Percentiles rank a stretch among this genome's conserved stretches.
Conservation (phyloP, 192 early-diverging fungal species). For the Entomortierella beljakovae region DNA sequence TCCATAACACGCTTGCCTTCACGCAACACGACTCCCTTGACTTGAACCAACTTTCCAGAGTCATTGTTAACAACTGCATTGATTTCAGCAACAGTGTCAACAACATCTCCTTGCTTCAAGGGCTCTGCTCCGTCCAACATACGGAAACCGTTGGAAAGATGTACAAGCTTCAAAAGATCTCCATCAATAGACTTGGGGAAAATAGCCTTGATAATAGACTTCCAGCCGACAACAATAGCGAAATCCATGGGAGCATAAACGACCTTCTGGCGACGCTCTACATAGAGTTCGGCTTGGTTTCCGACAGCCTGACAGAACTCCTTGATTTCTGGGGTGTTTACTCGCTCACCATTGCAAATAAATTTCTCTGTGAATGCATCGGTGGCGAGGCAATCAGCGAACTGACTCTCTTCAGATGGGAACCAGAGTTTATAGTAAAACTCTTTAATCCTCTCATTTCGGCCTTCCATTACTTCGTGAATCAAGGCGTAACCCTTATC, state of each 20-base stretch:
- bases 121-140: constrained; percentile 79
- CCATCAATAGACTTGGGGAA: constrained; percentile 94
- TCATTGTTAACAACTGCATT: constrained; percentile 90
- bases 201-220: constrained; percentile 91
- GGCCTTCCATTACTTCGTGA: constrained; percentile 88
- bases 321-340: constrained; percentile 71
- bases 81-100: constrained; percentile 85
- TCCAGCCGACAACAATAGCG: constrained; percentile 93
- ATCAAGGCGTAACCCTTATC: constrained; percentile 83
- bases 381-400: constrained; percentile 60
- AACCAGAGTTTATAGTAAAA: constrained; percentile 92
- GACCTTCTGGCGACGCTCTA: constrained; percentile 78
- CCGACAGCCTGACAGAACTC: constrained; percentile 84
- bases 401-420: constrained; percentile 57
- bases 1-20: constrained; percentile 84
- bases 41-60: constrained; percentile 91
- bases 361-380: constrained; percentile 75
- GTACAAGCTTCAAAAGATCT: constrained; percentile 91
- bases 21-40: constrained; percentile 83
- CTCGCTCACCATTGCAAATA: constrained; percentile 67
- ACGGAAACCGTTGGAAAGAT: constrained; percentile 94
- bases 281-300: constrained; percentile 75
- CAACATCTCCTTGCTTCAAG: constrained; percentile 83
- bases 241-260: constrained; percentile 91
- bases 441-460: constrained; percentile 85